These are phyloP conservation scores for Aspergillus cavernicola DNA, from an alignment of 495 filamentous ascomycete genomes.

Conservation along the genomic window DNA sequence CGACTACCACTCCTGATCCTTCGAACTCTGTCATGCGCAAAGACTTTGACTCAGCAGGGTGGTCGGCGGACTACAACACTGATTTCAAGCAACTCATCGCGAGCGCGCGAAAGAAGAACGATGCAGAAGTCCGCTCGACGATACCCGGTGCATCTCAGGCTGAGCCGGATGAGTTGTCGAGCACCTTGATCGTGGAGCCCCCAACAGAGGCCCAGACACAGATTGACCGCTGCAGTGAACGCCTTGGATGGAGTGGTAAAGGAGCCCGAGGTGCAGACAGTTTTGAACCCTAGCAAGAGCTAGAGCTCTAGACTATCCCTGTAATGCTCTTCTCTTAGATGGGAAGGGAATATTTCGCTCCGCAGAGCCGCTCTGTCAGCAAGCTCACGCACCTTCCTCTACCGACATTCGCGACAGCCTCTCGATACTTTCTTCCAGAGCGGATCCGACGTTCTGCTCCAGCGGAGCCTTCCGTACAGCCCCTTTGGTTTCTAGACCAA, in stretches of 20 bases:
- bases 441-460: constrained; percentile 26
- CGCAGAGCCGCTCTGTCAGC: neutral
- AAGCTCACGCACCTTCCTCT: constrained; percentile 32
- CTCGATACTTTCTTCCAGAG: constrained; percentile 37
- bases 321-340: neutral
- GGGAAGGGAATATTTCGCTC: neutral
- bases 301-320: neutral
- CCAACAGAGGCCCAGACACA: neutral
- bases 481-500: constrained; percentile 35
- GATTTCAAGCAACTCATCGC: constrained; percentile 76
- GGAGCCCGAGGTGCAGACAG: neutral
- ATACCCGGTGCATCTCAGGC: constrained; percentile 23
- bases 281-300: constrained; percentile 7
- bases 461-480: constrained; percentile 25
- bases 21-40: constrained; percentile 61
- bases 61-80: constrained; percentile 65
- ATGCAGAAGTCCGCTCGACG: constrained; percentile 28
- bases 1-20: constrained; percentile 20
- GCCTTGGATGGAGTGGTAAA: neutral
- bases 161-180: neutral
- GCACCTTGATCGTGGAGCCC: neutral
- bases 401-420: constrained; percentile 44
- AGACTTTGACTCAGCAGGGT: constrained; percentile 75
- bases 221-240: neutral
- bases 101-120: constrained; percentile 53